These are phyloP conservation scores for Colletotrichum trifolii DNA, from an alignment of 2,329 filamentous ascomycete genomes.

Conservation along the genomic window DNA sequence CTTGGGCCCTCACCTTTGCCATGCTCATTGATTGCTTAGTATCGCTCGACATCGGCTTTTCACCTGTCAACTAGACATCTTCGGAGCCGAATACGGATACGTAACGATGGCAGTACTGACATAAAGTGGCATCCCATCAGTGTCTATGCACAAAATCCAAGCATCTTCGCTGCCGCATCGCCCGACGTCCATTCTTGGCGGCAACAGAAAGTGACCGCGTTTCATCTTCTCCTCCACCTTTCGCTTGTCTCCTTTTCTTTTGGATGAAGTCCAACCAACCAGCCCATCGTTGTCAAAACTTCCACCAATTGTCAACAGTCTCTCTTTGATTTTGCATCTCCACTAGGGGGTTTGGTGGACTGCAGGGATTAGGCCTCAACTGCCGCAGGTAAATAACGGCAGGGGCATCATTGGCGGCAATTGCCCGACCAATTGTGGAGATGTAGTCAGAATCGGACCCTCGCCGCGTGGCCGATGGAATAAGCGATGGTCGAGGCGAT, in stretches of 20 bases:
- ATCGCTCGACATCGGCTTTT: too few relatives aligned
- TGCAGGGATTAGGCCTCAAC: background rate
- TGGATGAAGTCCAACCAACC: background rate
- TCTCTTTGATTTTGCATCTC: conserved; percentile 10
- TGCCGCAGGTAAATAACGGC: conserved; percentile 19
- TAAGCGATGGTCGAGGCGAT: conserved; percentile 13
- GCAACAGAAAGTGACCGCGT: background rate
- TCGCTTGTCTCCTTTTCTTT: background rate
- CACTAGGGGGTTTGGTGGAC: conserved; percentile 12
- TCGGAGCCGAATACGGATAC: too few relatives aligned
- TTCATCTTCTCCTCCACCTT: background rate
- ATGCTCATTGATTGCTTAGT: too few relatives aligned
- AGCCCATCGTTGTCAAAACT: background rate
- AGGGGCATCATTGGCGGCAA: conserved; percentile 20
- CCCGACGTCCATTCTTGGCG: too few relatives aligned
- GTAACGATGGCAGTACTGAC: too few relatives aligned
- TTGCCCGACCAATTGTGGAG: conserved; percentile 12
- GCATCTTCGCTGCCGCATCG: too few relatives aligned
- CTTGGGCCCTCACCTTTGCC: too few relatives aligned
- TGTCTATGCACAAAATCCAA: too few relatives aligned
- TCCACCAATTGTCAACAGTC: conserved; percentile 13
- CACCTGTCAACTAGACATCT: too few relatives aligned
- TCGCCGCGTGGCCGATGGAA: conserved; percentile 19
- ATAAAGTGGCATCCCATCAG: too few relatives aligned
- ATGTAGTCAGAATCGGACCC: background rate